Evolutionary conservation across 176 grass and related monocot species (phyloP), one percentile per base, ranked within the genome.

Genomic region (Paspalum notatum): DNA sequence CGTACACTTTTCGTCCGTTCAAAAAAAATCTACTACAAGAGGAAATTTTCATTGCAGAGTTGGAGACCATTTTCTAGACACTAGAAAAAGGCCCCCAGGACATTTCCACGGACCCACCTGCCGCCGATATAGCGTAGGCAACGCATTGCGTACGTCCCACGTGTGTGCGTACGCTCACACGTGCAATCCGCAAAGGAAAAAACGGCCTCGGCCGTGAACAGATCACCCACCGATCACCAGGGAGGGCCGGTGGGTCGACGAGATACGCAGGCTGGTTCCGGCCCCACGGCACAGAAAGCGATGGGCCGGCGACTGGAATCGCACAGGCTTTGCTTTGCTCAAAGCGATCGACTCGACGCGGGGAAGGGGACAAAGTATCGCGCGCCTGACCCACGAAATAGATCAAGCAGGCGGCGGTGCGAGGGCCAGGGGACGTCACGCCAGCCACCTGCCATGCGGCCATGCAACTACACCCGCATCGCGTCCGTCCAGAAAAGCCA

Each of bases 371-470:
- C 44, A 65, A 77, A 9, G 73, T 6, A 41, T 77, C 52, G 42
- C 63, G 4, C 39, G 12, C n/a, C 65, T 70, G 55, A n/a, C 66
- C 66, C 66, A 79, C 83, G 24, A 22, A 56, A 85, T 56, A 79
- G 66, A n/a, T n/a, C n/a, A 79, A 56, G 39, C 22, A 16, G 21
- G 47, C 21, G 52, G 12, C 24, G 6, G 69, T 41, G 82, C 17
- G 12, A 46, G 48, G 64, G 41, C 79, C 63, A 66, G 39, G 38
- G n/a, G n/a, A n/a, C n/a, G n/a, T n/a, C n/a, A n/a, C n/a, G n/a
- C n/a, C 63, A 12, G 55, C n/a, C 56, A 59, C 54, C n/a, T 32
- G 32, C 32, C 32, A 32, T 32, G 32, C n/a, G n/a, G n/a, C 32
- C 32, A 32, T 32, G 32, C n/a, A n/a, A n/a, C n/a, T n/a, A 32